A percentile compares a stretch with the other conserved stretches of the same genome.
Conservation (phyloP, 352 stramenopile species). For the Globisporangium recalcitrans region DNA sequence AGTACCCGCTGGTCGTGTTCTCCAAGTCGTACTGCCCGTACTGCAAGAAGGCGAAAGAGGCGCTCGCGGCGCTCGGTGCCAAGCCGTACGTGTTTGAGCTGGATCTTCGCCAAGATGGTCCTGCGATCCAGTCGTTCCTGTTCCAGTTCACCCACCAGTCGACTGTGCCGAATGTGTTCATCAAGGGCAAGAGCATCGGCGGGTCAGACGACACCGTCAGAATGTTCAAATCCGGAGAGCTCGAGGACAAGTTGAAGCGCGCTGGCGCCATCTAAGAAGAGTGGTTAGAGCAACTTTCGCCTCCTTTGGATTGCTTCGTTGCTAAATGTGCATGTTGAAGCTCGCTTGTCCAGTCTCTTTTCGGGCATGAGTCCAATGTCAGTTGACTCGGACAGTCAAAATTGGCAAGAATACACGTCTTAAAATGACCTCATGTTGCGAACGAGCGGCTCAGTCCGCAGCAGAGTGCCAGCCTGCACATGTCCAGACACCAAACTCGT, state of each 20-base stretch:
- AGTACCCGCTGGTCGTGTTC: conserved; percentile 73
- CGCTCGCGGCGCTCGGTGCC: conserved; percentile 48
- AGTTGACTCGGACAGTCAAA: neutral
- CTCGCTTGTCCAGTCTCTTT: neutral
- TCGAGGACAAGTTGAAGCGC: conserved; percentile 85
- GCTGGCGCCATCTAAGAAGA: conserved; percentile 41
- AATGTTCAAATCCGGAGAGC: conserved; percentile 80
- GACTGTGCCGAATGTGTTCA: conserved; percentile 98
- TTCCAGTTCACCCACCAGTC: conserved; percentile 89
- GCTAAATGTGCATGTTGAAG: neutral
- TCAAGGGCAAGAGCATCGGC: conserved; percentile 93
- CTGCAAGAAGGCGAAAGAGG: conserved; percentile 83
- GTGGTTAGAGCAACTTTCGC: neutral
- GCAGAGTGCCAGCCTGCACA: neutral
- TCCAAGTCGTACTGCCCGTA: conserved; percentile 86
- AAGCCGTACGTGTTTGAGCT: conserved; percentile 73
- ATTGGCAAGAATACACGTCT: neutral
- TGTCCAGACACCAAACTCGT: neutral
- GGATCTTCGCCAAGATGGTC: conserved; percentile 82
- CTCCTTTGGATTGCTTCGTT: neutral
- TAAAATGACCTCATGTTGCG: neutral
- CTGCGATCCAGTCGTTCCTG: conserved; percentile 90
- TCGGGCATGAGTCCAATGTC: neutral
- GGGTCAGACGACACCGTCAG: conserved; percentile 92
- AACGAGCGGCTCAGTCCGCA: neutral